Evolutionary conservation across 2,329 filamentous ascomycete genomes (phyloP).

Genomic region (Cryphonectria japonica): DNA sequence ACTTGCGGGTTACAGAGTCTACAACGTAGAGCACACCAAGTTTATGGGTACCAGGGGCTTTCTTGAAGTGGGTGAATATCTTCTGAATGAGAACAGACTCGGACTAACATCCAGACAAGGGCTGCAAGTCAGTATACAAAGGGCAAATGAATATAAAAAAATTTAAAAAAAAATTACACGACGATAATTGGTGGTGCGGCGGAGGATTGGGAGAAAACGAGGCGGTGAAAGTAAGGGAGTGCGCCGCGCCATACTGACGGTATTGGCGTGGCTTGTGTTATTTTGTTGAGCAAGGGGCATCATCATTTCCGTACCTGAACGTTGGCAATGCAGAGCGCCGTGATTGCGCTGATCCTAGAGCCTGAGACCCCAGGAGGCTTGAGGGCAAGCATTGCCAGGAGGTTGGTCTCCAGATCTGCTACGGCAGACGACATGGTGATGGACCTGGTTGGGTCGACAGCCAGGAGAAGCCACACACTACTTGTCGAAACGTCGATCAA

Average conservation of each 20-base stretch:
- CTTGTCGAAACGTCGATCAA: constrained; percentile 13
- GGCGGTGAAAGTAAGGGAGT: constrained; percentile 8
- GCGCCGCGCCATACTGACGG: neutral
- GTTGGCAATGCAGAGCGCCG: constrained; percentile 83
- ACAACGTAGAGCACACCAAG: constrained; percentile 99
- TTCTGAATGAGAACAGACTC: constrained; percentile 95
- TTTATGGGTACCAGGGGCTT: constrained; percentile 92
- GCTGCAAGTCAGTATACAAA: neutral
- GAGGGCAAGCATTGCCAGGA: constrained; percentile 88
- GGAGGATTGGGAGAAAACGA: constrained; percentile 19
- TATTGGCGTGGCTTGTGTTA: neutral
- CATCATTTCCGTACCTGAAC: constrained; percentile 71
- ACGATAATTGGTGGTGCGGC: neutral
- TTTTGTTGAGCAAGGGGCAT: constrained; percentile 12
- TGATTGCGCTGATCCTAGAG: constrained; percentile 87
- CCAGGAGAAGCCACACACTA: constrained; percentile 16
- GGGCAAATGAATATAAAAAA: neutral
- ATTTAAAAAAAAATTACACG: neutral
- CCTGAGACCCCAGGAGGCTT: constrained; percentile 95
- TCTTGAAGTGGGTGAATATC: constrained; percentile 96
- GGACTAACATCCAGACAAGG: constrained; percentile 61
- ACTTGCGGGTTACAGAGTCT: constrained; percentile 99
- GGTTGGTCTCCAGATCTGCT: constrained; percentile 85
- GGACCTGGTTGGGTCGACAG: constrained; percentile 28
- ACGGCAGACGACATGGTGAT: constrained; percentile 76